These are phyloP conservation scores for Fraxinus baroniana DNA, from an alignment of 305 asterid genomes.

Conservation along the genomic window DNA sequence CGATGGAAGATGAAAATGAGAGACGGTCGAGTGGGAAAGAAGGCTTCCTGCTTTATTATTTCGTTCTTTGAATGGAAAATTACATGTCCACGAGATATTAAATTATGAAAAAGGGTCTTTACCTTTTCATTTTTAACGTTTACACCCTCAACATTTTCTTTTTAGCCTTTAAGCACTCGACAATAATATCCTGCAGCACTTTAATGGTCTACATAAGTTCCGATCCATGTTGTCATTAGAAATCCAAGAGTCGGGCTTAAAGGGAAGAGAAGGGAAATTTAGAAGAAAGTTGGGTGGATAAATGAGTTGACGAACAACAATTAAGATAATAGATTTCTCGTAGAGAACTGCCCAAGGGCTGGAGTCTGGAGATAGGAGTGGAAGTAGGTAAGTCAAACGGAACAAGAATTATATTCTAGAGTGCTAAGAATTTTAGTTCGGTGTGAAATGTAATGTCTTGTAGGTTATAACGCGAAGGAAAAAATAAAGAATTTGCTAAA, in stretches of 20 bases:
- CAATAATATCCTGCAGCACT: not conserved
- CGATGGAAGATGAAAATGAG: not conserved
- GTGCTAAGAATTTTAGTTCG: not conserved
- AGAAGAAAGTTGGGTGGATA: too few relatives aligned
- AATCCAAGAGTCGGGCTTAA: not conserved
- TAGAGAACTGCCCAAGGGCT: not conserved
- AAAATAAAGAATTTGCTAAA: too few relatives aligned
- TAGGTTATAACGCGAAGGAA: not conserved
- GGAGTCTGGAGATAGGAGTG: too few relatives aligned
- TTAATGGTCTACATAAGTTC: not conserved
- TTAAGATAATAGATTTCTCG: not conserved
- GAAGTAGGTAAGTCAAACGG: not conserved
- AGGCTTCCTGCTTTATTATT: not conserved
- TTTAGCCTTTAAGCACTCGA: not conserved
- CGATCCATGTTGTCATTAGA: not conserved
- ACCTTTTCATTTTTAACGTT: not conserved
- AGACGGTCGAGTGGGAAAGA: not conserved
- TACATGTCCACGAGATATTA: not conserved
- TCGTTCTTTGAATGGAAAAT: not conserved
- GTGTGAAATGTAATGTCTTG: too few relatives aligned
- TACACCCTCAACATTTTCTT: not conserved
- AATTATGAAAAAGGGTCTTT: not conserved
- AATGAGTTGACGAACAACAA: too few relatives aligned
- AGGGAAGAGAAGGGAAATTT: too few relatives aligned
- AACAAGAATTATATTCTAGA: too few relatives aligned